phyloP scores from a whole-genome alignment of 1,284 basidiomycete genomes.

The Stereum hirsutum region DNA sequence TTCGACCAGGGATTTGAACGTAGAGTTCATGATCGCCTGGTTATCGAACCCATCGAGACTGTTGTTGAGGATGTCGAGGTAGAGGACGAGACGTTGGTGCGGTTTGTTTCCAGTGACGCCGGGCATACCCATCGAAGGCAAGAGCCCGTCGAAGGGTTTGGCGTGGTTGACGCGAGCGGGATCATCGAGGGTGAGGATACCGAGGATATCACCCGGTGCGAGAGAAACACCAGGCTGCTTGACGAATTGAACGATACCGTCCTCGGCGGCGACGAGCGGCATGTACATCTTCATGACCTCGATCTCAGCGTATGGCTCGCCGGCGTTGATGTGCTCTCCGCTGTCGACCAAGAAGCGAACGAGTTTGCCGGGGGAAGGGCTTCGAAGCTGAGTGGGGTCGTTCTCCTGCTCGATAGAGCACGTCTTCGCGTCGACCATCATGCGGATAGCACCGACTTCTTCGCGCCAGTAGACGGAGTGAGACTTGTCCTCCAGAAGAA shows the following conservation, averaged over 20 bases:
- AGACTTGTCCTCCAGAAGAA: constrained; percentile 88
- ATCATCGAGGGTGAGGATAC: constrained; percentile 95
- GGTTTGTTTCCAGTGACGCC: constrained; percentile 87
- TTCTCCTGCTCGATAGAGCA: constrained; percentile 99
- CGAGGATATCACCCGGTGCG: constrained; percentile 96
- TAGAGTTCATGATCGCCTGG: constrained; percentile 76
- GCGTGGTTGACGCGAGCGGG: constrained; percentile 96
- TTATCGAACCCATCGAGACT: constrained; percentile 96
- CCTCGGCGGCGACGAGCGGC: constrained; percentile 94
- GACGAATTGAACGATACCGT: constrained; percentile 93
- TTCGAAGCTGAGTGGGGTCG: constrained; percentile 95
- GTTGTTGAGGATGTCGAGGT: constrained; percentile 79
- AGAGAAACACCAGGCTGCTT: constrained; percentile 97
- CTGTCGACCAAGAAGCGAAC: constrained; percentile 94
- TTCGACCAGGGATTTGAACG: constrained; percentile 75
- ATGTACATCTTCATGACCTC: constrained; percentile 99
- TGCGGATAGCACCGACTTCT: constrained; percentile 89
- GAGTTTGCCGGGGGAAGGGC: constrained; percentile 95
- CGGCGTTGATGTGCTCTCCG: constrained; percentile 94
- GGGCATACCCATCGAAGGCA: constrained; percentile 81
- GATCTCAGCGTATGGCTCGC: constrained; percentile 97
- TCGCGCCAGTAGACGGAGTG: constrained; percentile 99
- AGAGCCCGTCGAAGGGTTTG: constrained; percentile 93
- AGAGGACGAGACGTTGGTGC: constrained; percentile 79
- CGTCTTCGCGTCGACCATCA: constrained; percentile 96